A percentile compares a stretch with the other conserved stretches of the same genome.
phyloP scores from a whole-genome alignment of 305 asterid species.

The Petunia hybrid region DNA sequence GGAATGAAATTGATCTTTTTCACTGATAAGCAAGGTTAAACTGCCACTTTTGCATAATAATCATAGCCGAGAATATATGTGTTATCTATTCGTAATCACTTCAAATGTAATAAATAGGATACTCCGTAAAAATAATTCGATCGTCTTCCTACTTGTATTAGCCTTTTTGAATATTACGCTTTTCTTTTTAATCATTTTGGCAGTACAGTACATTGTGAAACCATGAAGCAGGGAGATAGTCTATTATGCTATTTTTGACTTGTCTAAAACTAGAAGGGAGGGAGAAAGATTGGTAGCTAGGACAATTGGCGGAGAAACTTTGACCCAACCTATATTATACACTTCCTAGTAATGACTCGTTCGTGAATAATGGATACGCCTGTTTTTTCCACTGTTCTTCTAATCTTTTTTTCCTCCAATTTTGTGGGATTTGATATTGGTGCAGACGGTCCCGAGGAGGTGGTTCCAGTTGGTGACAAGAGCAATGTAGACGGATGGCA shows the following conservation, averaged over 20 bases:
- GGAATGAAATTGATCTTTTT: not conserved
- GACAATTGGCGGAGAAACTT: constrained; percentile 20
- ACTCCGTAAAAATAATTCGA: not conserved
- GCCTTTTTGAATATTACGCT: not conserved
- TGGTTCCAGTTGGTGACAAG: constrained; percentile 69
- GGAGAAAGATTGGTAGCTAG: not conserved
- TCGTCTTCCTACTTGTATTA: not conserved
- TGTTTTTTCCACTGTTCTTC: constrained; percentile 10
- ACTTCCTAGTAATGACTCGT: constrained; percentile 13
- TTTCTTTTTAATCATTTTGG: not conserved
- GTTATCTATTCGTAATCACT: not conserved
- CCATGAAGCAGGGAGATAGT: not conserved
- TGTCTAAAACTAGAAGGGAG: not conserved
- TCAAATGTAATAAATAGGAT: not conserved
- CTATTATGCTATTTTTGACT: constrained; percentile 1
- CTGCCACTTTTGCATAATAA: not conserved
- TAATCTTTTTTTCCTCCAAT: not conserved
- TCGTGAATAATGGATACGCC: not conserved
- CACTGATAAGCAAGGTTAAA: not conserved
- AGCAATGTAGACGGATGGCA: constrained; percentile 84
- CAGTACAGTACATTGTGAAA: not conserved
- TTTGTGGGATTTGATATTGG: constrained; percentile 35
- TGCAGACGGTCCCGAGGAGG: constrained; percentile 60
- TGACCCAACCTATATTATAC: not conserved
- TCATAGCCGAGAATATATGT: not conserved